These are phyloP conservation scores for Thermochaetoides dissita DNA, from an alignment of 2,329 filamentous ascomycete genomes.

Conservation along the genomic window DNA sequence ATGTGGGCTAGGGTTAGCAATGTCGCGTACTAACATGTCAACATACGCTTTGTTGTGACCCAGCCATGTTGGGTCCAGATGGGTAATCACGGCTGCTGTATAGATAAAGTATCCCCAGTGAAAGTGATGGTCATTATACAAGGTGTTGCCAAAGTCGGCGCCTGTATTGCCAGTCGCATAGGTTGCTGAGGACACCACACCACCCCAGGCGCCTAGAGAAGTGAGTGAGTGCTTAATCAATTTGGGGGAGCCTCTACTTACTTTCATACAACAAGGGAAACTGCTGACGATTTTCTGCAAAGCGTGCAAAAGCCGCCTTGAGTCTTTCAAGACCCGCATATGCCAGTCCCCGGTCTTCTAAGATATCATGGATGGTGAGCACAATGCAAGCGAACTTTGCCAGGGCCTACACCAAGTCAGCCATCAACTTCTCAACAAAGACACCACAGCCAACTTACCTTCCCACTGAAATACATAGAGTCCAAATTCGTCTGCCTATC, in stretches of 20 bases:
- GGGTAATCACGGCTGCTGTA: constrained; percentile 67
- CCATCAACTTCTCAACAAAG: constrained; percentile 19
- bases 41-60: constrained; percentile 61
- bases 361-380: constrained; percentile 49
- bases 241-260: constrained; percentile 45
- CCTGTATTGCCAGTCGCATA: constrained; percentile 56
- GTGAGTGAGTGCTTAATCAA: constrained; percentile 41
- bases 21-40: constrained; percentile 70
- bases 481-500: constrained; percentile 56
- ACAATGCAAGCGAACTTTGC: constrained; percentile 63
- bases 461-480: constrained; percentile 90
- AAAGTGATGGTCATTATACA: constrained; percentile 65
- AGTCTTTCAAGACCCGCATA: constrained; percentile 45
- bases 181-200: constrained; percentile 61
- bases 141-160: constrained; percentile 79
- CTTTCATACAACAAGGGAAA: constrained; percentile 52
- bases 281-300: constrained; percentile 53
- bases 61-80: constrained; percentile 65
- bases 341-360: constrained; percentile 43
- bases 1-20: constrained; percentile 56
- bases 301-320: constrained; percentile 52
- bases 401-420: constrained; percentile 34
- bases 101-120: constrained; percentile 86
- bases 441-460: constrained; percentile 30
- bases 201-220: constrained; percentile 53